Base-by-base conservation (phyloP, 2,329 filamentous ascomycete genomes). In the Xylariales sp. region DNA sequence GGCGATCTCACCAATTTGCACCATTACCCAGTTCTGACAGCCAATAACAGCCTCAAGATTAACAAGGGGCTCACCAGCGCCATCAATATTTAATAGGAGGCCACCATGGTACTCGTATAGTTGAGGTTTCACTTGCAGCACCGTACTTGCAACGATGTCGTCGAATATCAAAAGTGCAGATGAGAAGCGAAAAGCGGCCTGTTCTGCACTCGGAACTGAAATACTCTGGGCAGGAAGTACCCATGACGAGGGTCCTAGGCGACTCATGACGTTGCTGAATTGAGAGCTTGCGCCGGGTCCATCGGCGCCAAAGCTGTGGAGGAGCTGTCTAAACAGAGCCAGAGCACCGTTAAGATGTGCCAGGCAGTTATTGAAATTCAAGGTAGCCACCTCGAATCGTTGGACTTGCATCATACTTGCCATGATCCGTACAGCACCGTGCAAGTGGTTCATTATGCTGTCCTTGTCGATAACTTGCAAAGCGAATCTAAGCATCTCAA, bases 141-240 rank as follows among this genome's bases (percentile, higher is more conserved):
- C 40, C 5, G 57, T 62, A 43, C 57, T 57, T 3, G 60, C 55
- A 32, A 64, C 48, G 24, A 62, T 55, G 29, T 64, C 61, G 36
- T 59, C 54, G 2, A 61, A 47, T 31, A 63, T 42, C 7, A 63
- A 25, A 6, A 61, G 40, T 2, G 59, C 42, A 5, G 58, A 48
- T 4, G 55, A 62, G 46, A 65, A 64, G 15, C 49, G 51, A 37
- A 64, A 59, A 4, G 57, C 57, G 12, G 54, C 54, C 41, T 62
- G 59, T 37, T 62, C 60, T 11, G 59, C 48, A 38, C 47, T 62
- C 23, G 48, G 54, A 10, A 59, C 29, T 21, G 50, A 42, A 24
- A 40, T 27, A 12, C 19, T 17, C 5, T 24, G 33, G 19, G 21
- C 28, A 32, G 38, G 25, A 16, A 44, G 34, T 31, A 27, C 39